Evolutionary conservation across 108 stramenopile genomes (phyloP), one percentile per base, ranked within the genome.

Genomic region (Discostella pseudostelligera): DNA sequence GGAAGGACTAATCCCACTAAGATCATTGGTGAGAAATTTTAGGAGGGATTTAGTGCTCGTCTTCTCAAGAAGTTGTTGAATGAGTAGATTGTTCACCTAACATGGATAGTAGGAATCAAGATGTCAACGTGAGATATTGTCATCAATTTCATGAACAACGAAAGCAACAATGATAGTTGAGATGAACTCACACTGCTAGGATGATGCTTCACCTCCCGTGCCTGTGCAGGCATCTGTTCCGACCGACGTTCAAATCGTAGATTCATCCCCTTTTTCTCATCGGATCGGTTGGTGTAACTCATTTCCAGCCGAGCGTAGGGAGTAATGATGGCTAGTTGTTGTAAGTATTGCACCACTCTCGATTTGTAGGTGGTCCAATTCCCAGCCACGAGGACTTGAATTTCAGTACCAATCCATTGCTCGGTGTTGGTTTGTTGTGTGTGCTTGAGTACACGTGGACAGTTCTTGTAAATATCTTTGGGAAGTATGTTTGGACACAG

Each of bases 241-340:
- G 83, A 83, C 44, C 93, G 76, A 21, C 93, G 87, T 35, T 86
- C 88, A 62, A 89, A 90, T 8, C 73, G 72, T 7, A 92, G 56
- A 36, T 67, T 71, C 67, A 94, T 64, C 39, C 84, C 82, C 48
- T 86, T 84, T 43, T 86, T 80, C 5, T 73, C 69, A 50, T 87
- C 84, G 2, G 80, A 69, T 22, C 61, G 16, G 55, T 90, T 85
- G n/a, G 58, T 36, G 51, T 87, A 98, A 4, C 62, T 47, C 73
- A 98, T 69, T 36, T 78, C 70, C 50, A 98, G 72, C 17, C 83
- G 59, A 3, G 96, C 96, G 66, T 98, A 98, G 17, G 97, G 97
- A 20, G 97, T 98, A 62, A 98, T 96, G 74, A 98, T 94, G 39
- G 97, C 97, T 21, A 98, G 81, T 68, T 97, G 96, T 56, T 95